A percentile compares a stretch with the other conserved stretches of the same genome.
Evolutionary conservation across 192 early-diverging fungal genomes (phyloP).

Genomic region (Coemansia sp.): DNA sequence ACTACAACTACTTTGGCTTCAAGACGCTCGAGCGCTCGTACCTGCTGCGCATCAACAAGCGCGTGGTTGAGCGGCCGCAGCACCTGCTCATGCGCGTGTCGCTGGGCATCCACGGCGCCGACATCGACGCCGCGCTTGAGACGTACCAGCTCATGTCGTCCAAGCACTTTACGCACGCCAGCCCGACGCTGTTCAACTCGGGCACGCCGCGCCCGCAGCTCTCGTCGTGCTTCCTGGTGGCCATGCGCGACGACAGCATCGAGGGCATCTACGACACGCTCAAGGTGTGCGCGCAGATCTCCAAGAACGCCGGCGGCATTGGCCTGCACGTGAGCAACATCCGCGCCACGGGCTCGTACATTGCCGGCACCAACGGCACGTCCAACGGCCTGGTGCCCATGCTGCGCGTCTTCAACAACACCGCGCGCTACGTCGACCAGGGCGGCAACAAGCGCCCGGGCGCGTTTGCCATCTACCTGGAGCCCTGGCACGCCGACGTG

Average conservation of each 20-base stretch:
- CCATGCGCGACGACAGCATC: constrained; percentile 95
- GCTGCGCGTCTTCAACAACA: constrained; percentile 98
- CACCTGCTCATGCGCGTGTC: constrained; percentile 98
- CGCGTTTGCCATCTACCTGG: constrained; percentile 97
- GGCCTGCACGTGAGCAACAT: constrained; percentile 98
- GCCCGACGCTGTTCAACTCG: constrained; percentile 97
- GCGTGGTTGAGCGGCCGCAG: constrained; percentile 91
- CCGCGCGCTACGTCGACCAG: constrained; percentile 98
- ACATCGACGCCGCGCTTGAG: constrained; percentile 89
- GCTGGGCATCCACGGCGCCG: constrained; percentile 91
- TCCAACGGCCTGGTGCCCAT: constrained; percentile 97
- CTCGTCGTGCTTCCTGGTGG: constrained; percentile 91
- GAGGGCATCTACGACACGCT: constrained; percentile 98
- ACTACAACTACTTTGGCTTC: constrained; percentile 99
- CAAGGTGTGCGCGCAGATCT: constrained; percentile 96
- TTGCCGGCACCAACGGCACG: constrained; percentile 95
- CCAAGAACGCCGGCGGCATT: constrained; percentile 96
- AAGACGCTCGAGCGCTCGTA: constrained; percentile 98
- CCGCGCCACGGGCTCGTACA: constrained; percentile 90
- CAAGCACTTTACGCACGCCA: constrained; percentile 94
- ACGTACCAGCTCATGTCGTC: constrained; percentile 92
- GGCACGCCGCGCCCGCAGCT: constrained; percentile 94
- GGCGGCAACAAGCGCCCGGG: constrained; percentile 98
- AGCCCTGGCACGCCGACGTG: constrained; percentile 98
- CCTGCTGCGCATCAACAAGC: constrained; percentile 80